phyloP scores from a whole-genome alignment of 306 rosid species.

The Lagenaria siceraria region DNA sequence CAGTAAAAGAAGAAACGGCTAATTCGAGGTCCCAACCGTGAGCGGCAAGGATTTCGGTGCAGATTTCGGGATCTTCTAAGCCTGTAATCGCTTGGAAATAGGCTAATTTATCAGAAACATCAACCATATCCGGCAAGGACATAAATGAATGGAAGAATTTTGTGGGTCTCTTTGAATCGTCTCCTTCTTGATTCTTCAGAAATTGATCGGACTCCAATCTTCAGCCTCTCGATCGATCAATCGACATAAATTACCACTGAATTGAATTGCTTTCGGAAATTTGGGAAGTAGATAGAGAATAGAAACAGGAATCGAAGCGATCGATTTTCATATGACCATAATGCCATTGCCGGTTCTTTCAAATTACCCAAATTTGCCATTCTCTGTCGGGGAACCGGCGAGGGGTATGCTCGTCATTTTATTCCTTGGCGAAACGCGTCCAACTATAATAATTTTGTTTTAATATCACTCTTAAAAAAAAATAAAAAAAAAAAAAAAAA shows the following conservation, averaged over 20 bases:
- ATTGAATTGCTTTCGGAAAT: no score
- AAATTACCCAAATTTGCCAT: neutral
- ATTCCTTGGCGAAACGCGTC: neutral
- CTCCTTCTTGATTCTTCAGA: neutral
- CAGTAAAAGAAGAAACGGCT: constrained; percentile 74
- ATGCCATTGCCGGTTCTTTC: neutral
- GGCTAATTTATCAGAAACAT: constrained; percentile 56
- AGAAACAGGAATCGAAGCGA: neutral
- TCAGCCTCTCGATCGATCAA: neutral
- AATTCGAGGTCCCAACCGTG: constrained; percentile 95
- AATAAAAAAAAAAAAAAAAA: no score
- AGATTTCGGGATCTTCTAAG: constrained; percentile 72
- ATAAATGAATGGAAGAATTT: neutral
- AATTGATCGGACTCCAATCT: neutral
- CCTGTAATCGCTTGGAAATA: constrained; percentile 93
- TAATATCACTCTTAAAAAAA: no score
- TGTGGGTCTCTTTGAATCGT: neutral
- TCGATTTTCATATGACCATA: neutral
- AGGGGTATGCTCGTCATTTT: neutral
- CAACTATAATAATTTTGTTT: neutral
- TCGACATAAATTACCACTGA: neutral
- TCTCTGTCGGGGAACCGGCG: neutral
- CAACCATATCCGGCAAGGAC: constrained; percentile 40
- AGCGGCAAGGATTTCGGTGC: constrained; percentile 75
- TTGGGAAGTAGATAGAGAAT: neutral